phyloP scores from a whole-genome alignment of 2,329 filamentous ascomycete genomes.

The Trichoderma koningiopsis region DNA sequence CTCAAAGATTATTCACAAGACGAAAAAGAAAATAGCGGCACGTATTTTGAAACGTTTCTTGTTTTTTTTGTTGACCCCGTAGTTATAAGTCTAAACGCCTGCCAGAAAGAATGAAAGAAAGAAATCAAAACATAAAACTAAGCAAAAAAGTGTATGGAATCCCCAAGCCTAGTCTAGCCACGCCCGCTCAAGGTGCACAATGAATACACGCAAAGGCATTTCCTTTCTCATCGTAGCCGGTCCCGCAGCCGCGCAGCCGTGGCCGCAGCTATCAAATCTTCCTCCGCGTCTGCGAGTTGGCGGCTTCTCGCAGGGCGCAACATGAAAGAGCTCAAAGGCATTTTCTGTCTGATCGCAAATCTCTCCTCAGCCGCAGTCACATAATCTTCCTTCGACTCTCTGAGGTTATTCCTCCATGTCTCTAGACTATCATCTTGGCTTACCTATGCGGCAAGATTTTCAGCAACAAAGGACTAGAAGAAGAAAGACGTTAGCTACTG shows the following conservation, averaged over 20 bases:
- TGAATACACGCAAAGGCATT: too few species aligned
- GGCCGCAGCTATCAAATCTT: too few species aligned
- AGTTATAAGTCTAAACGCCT: not conserved
- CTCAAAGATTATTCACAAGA: not conserved
- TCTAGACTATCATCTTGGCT: conserved; percentile 7
- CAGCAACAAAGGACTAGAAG: conserved; percentile 58
- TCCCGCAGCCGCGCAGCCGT: too few species aligned
- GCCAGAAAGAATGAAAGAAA: not conserved
- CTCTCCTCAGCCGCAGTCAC: too few species aligned
- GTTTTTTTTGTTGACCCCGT: conserved; percentile 1
- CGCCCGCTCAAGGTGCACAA: too few species aligned
- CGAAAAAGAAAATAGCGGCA: not conserved
- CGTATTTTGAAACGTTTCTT: not conserved
- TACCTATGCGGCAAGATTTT: conserved; percentile 48
- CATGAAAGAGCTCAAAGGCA: too few species aligned
- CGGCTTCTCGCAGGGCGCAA: too few species aligned
- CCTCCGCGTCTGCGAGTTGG: too few species aligned
- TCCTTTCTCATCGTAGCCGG: too few species aligned
- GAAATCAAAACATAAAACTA: not conserved
- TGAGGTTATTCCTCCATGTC: not conserved
- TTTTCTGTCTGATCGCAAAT: too few species aligned
- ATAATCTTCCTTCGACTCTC: not conserved
- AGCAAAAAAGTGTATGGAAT: not conserved
- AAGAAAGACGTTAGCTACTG: conserved; percentile 1
- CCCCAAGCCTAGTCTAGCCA: not conserved